phyloP scores from a whole-genome alignment of 1,284 basidiomycete species.

The Puccinia novopanici region DNA sequence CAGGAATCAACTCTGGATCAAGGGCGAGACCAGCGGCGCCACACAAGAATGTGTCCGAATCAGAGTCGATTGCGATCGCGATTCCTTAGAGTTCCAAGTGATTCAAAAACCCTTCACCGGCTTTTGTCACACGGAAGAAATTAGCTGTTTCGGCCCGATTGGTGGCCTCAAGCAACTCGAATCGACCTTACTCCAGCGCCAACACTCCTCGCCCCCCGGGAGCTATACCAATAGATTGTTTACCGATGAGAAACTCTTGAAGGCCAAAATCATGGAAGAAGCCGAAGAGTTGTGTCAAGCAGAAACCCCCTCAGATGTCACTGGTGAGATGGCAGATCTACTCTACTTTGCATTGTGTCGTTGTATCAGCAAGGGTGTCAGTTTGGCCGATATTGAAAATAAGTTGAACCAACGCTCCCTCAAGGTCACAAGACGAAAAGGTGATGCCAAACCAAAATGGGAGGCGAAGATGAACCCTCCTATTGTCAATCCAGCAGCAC shows the following conservation, averaged over 20 bases:
- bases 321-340: slow-evolving; percentile 94
- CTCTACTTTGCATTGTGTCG: slow-evolving; percentile 89
- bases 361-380: slow-evolving; percentile 81
- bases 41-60: slow-evolving; percentile 85
- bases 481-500: too few relatives aligned
- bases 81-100: slow-evolving; percentile 88
- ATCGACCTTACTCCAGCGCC: slow-evolving; percentile 72
- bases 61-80: slow-evolving; percentile 86
- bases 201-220: slow-evolving; percentile 71
- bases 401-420: slow-evolving; percentile 83
- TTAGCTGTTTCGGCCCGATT: slow-evolving; percentile 79
- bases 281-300: slow-evolving; percentile 93
- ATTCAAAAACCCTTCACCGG: slow-evolving; percentile 73
- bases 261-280: slow-evolving; percentile 96
- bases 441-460: slow-evolving; percentile 91
- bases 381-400: slow-evolving; percentile 78
- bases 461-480: slow-evolving; percentile 61
- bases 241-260: slow-evolving; percentile 75
- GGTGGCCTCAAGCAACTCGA: slow-evolving; percentile 81
- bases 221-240: slow-evolving; percentile 92
- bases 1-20: slow-evolving; percentile 93
- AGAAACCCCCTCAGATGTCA: slow-evolving; percentile 76
- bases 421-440: slow-evolving; percentile 82
- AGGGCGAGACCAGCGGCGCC: slow-evolving; percentile 93
- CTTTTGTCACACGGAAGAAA: slow-evolving; percentile 88